Percentiles rank a stretch among this genome's conserved stretches.
Conservation (phyloP, 345 rosid species). For the Draba incana region DNA sequence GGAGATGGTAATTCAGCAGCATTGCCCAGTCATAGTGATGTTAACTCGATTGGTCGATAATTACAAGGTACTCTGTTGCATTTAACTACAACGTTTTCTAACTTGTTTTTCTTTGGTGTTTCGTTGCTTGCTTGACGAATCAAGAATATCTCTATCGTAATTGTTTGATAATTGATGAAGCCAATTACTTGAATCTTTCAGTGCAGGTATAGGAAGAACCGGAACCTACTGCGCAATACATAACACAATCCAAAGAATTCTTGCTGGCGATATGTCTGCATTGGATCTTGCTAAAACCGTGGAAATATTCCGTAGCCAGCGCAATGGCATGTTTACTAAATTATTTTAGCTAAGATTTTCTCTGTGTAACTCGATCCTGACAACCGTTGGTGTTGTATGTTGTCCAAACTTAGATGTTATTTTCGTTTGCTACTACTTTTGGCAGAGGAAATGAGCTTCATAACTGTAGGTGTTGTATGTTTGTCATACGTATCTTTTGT, state of each 20-base stretch:
- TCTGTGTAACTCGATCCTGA: too few relatives aligned
- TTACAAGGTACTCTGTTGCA: slow-evolving; percentile 49
- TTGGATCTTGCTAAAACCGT: slow-evolving; percentile 70
- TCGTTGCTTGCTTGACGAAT: slow-evolving; percentile 7
- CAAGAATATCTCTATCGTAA: not conserved
- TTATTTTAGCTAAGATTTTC: too few relatives aligned
- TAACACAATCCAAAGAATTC: slow-evolving; percentile 90
- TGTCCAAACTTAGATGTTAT: too few relatives aligned
- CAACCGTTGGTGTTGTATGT: too few relatives aligned
- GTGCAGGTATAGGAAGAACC: slow-evolving; percentile 99
- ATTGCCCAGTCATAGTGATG: slow-evolving; percentile 85
- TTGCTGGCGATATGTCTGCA: slow-evolving; percentile 86
- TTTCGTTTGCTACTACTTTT: too few relatives aligned
- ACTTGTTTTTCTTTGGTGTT: slow-evolving; percentile 18
- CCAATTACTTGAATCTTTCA: slow-evolving; percentile 41
- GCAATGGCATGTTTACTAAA: slow-evolving; percentile 93
- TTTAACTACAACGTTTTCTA: not conserved
- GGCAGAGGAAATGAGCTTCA: too few relatives aligned
- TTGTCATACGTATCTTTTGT: too few relatives aligned
- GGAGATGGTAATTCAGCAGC: slow-evolving; percentile 87
- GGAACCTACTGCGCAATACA: slow-evolving; percentile 95
- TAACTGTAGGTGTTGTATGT: too few relatives aligned
- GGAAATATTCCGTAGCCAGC: slow-evolving; percentile 72
- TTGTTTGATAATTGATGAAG: slow-evolving; percentile 5
- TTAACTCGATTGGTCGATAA: slow-evolving; percentile 82